Evolutionary conservation across 2,329 filamentous ascomycete species (phyloP).

Genomic region (Trichoderma sp.): DNA sequence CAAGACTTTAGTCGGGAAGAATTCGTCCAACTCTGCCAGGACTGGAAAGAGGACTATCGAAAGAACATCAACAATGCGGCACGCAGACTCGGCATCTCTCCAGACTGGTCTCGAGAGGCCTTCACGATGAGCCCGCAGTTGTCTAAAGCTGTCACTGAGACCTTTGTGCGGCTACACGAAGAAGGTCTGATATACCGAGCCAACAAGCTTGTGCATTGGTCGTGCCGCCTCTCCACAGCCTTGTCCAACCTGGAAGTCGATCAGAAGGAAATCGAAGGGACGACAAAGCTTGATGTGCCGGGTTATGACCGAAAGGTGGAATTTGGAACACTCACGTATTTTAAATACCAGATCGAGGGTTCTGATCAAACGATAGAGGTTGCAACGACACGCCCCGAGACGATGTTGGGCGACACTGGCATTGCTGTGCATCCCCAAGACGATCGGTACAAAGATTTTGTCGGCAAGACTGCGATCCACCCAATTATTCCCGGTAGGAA

Average conservation of each 20-base stretch:
- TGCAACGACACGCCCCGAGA: constrained; percentile 82
- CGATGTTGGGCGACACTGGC: constrained; percentile 83
- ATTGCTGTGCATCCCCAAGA: constrained; percentile 87
- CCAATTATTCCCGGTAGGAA: constrained; percentile 70
- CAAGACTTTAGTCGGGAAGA: constrained; percentile 76
- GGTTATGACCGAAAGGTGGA: constrained; percentile 89
- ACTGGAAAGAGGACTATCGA: constrained; percentile 89
- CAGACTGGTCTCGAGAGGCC: constrained; percentile 84
- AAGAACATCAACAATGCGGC: constrained; percentile 77
- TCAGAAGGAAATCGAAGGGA: constrained; percentile 77
- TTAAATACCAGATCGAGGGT: constrained; percentile 80
- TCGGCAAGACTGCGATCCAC: constrained; percentile 77
- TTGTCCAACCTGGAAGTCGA: constrained; percentile 83
- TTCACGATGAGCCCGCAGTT: constrained; percentile 86
- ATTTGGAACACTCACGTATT: constrained; percentile 80
- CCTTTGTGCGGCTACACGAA: constrained; percentile 79
- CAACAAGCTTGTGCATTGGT: constrained; percentile 88
- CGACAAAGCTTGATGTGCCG: constrained; percentile 78
- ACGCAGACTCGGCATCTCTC: constrained; percentile 76
- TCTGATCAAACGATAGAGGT: constrained; percentile 77
- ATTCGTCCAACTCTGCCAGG: constrained; percentile 75
- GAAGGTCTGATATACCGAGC: constrained; percentile 85
- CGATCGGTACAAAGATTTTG: constrained; percentile 73
- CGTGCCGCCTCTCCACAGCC: constrained; percentile 75
- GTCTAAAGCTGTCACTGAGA: constrained; percentile 75